Base-by-base conservation (phyloP, 2,329 filamentous ascomycete species). In the Fusarium sp. region DNA sequence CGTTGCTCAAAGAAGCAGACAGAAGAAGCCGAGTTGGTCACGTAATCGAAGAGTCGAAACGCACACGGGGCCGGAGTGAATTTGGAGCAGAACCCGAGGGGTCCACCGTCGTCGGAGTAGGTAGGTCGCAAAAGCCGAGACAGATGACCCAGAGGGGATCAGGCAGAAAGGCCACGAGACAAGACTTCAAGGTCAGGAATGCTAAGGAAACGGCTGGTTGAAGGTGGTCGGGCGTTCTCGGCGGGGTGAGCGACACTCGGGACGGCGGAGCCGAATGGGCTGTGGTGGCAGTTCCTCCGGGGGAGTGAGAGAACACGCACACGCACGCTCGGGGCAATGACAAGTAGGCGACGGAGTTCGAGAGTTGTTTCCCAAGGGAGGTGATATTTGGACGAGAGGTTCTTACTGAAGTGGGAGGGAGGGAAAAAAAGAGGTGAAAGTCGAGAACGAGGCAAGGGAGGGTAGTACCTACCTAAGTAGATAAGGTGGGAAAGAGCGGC, bases 221-320 rank as follows among this genome's bases (percentile, higher is more conserved):
- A 59, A 63, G 61, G 70, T 70, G 63, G 8, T 78, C 75, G 76
- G 76, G 76, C 76, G 76, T 75, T 78, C 66, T 78, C 75, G 76
- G 76, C 72, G 75, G 72, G 71, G 68, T 67, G 75, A 65, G 68
- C 65, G 61, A 58, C 57, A 62, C 47, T 43, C 69, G 63, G 62
- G 68, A 68, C 66, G 69, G 73, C 65, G 59, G 70, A 66, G 75
- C 71, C 73, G 75, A 75, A 52, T 60, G 68, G 68, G 64, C 65
- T 68, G 52, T 67, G 71, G 70, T 69, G 72, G 74, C 56, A 69
- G 66, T 38, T 70, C 67, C 65, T 67, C 54, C 57, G n/a, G 38
- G 59, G 64, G 30, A 22, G 17, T 32, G 47, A 70, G 66, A 68
- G 43, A 70, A 63, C 47, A 68, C 57, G 59, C 63, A 65, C 72